phyloP scores from a whole-genome alignment of 176 grass and related monocot species.

The Aegilops sharonensis region DNA sequence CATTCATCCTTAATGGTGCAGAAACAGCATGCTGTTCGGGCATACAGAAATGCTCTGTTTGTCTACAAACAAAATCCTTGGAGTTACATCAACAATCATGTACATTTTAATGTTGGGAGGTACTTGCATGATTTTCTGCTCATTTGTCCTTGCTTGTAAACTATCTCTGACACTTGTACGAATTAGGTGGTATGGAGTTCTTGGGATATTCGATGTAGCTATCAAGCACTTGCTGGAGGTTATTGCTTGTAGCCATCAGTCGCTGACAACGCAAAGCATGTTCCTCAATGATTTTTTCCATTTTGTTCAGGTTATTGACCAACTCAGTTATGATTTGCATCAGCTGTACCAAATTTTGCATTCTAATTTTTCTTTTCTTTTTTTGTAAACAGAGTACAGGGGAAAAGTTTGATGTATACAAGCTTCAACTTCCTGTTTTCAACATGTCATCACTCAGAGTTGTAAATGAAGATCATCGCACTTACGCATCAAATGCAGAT shows the following conservation, averaged over 20 bases:
- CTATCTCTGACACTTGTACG: conserved; percentile 26
- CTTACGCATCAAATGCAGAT: conserved; percentile 86
- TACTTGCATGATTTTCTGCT: conserved; percentile 34
- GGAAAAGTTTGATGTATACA: conserved; percentile 78
- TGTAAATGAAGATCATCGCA: conserved; percentile 88
- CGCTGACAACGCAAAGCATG: conserved; percentile 68
- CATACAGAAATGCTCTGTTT: conserved; percentile 87
- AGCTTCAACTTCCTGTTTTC: conserved; percentile 88
- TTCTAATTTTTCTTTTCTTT: conserved; percentile 31
- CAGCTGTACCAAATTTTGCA: conserved; percentile 8
- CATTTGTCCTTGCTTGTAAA: conserved; percentile 23
- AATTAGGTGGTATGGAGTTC: conserved; percentile 91
- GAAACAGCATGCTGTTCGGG: conserved; percentile 91
- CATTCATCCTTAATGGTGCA: conserved; percentile 41
- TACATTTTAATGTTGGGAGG: conserved; percentile 99
- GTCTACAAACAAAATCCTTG: conserved; percentile 93
- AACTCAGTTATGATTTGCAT: neutral
- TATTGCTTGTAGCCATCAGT: conserved; percentile 91
- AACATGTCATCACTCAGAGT: conserved; percentile 86
- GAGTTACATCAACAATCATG: conserved; percentile 98
- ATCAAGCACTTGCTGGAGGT: conserved; percentile 96
- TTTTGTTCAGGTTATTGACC: conserved; percentile 83
- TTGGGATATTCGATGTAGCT: conserved; percentile 89
- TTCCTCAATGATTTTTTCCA: conserved; percentile 90
- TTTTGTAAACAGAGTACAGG: conserved; percentile 59